phyloP scores from a whole-genome alignment of 805 yeast species.

The Metschnikowia henanensis region DNA sequence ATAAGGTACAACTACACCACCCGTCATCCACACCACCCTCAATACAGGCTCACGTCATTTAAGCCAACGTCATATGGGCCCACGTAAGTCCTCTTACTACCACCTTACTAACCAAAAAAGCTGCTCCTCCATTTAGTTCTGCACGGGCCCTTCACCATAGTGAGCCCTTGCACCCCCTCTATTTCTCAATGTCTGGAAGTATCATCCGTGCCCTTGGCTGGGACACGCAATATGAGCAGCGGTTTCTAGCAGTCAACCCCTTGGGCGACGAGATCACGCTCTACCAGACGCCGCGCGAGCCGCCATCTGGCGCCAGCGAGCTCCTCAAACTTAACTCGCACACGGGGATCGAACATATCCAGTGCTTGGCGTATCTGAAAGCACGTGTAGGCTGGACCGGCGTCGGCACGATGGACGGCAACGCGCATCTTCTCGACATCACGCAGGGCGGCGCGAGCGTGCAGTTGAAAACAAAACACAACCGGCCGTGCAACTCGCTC shows the following conservation, averaged over 20 bases:
- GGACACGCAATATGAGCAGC: conserved; percentile 57
- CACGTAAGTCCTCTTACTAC: too few relatives aligned
- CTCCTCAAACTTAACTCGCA: conserved; percentile 52
- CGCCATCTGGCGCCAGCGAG: conserved; percentile 50
- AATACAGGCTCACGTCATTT: too few relatives aligned
- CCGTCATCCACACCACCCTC: too few relatives aligned
- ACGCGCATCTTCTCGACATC: conserved; percentile 62
- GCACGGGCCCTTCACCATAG: too few relatives aligned
- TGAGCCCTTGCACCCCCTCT: too few relatives aligned
- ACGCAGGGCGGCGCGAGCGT: conserved; percentile 36
- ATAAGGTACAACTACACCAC: too few relatives aligned
- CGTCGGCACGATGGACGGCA: conserved; percentile 75
- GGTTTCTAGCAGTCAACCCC: conserved; percentile 69
- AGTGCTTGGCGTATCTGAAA: conserved; percentile 63
- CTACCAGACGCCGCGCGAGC: conserved; percentile 38
- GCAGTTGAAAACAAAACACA: conserved; percentile 58
- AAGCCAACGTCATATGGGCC: too few relatives aligned
- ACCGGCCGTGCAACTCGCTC: conserved; percentile 73
- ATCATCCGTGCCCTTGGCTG: conserved; percentile 59
- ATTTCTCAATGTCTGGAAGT: conserved; percentile 67
- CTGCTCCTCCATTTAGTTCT: too few relatives aligned
- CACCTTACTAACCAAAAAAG: too few relatives aligned
- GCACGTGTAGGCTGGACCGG: conserved; percentile 58
- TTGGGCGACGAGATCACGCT: conserved; percentile 77
- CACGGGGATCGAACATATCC: conserved; percentile 67